phyloP scores from a whole-genome alignment of 108 stramenopile genomes.

The Discostella stelligeroides region DNA sequence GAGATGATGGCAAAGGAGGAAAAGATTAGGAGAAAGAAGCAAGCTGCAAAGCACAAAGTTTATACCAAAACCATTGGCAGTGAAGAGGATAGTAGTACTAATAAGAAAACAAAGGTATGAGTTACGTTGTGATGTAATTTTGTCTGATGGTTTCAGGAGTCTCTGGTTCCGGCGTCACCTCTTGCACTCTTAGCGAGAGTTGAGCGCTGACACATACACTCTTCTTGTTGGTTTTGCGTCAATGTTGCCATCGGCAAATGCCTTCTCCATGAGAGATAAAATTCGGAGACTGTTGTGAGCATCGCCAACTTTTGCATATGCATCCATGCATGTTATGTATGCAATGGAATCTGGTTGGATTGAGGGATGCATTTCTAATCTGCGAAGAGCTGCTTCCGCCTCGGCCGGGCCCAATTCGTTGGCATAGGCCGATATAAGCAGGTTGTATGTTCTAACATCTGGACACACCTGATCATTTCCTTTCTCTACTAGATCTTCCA shows the following conservation, averaged over 20 bases:
- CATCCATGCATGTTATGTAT: constrained; percentile 45
- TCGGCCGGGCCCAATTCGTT: constrained; percentile 25
- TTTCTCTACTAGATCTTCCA: constrained; percentile 22
- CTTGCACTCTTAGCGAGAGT: constrained; percentile 47
- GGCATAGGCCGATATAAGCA: constrained; percentile 24
- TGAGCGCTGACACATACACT: constrained; percentile 31
- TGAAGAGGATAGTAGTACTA: too few species aligned
- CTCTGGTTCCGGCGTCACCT: constrained; percentile 33
- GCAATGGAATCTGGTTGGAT: constrained; percentile 32
- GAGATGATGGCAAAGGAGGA: constrained; percentile 11
- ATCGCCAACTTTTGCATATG: constrained; percentile 46
- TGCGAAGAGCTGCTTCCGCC: constrained; percentile 17
- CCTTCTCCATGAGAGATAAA: constrained; percentile 43
- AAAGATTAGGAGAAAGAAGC: too few species aligned
- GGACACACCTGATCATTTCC: constrained; percentile 25
- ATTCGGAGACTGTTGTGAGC: constrained; percentile 31
- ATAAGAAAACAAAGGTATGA: too few species aligned
- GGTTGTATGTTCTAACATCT: constrained; percentile 33
- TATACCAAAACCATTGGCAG: too few species aligned
- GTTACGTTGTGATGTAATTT: too few species aligned
- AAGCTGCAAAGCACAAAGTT: too few species aligned
- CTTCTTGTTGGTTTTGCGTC: constrained; percentile 42
- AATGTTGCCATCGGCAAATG: constrained; percentile 29
- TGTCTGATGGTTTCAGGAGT: too few species aligned
- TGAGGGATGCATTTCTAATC: constrained; percentile 11